A percentile compares a stretch with the other conserved stretches of the same genome.
Conservation (phyloP, 78 protist genomes). For the Dictyostelium brefeldianum region DNA sequence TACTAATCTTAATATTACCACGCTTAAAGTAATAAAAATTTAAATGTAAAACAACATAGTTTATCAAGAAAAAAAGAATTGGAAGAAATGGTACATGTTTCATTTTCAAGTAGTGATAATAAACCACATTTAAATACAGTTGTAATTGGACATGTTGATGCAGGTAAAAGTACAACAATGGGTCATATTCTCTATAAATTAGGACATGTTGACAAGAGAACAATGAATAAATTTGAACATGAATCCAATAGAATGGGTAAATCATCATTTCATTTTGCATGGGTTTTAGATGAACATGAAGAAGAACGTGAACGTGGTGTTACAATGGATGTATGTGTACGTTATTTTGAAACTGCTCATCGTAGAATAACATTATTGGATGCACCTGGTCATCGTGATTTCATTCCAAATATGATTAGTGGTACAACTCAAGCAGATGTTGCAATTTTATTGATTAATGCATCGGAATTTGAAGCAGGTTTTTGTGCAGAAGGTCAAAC, state of each 20-base stretch:
- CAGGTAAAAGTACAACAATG: constrained; percentile 95
- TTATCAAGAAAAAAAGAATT: constrained; percentile 65
- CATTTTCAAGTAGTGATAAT: constrained; percentile 36
- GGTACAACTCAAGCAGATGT: constrained; percentile 98
- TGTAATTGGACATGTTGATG: constrained; percentile 96
- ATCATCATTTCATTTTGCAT: constrained; percentile 97
- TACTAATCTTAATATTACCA: too few species aligned
- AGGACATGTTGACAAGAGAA: constrained; percentile 82
- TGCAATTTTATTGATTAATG: constrained; percentile 95
- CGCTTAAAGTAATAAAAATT: neutral
- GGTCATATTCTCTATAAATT: constrained; percentile 93
- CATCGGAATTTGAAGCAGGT: constrained; percentile 96
- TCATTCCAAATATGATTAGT: constrained; percentile 96
- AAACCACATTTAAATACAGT: constrained; percentile 85
- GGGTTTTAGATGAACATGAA: constrained; percentile 97
- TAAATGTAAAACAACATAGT: constrained; percentile 71
- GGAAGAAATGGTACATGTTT: constrained; percentile 60
- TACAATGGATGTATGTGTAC: constrained; percentile 95
- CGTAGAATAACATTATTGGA: constrained; percentile 95
- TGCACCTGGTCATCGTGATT: constrained; percentile 99
- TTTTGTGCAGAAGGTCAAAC: constrained; percentile 96
- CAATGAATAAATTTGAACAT: constrained; percentile 91
- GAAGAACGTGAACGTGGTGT: constrained; percentile 94
- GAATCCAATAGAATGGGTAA: constrained; percentile 95
- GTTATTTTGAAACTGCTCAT: constrained; percentile 84